Percentiles rank a stretch among this genome's conserved stretches.
These are phyloP conservation scores for Bertia moriformis DNA, from an alignment of 2,329 filamentous ascomycete species.

Conservation along the genomic window DNA sequence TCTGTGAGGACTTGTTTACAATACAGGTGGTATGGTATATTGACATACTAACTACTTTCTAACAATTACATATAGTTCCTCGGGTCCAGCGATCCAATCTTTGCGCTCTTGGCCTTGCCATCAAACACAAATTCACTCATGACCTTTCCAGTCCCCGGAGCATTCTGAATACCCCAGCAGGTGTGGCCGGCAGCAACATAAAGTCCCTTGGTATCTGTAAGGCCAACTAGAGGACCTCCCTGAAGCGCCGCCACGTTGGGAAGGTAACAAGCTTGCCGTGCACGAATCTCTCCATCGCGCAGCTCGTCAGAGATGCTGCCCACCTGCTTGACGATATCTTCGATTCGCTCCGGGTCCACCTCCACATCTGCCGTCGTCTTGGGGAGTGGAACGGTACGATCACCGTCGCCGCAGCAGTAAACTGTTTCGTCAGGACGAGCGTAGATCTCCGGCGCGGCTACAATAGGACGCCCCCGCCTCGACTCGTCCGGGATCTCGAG, in stretches of 20 bases:
- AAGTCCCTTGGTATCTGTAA: constrained; percentile 58
- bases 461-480: constrained; percentile 6
- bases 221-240: constrained; percentile 59
- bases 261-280: constrained; percentile 82
- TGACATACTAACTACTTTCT: background rate
- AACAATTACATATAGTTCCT: constrained; percentile 18
- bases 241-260: constrained; percentile 32
- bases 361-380: constrained; percentile 61
- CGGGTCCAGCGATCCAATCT: constrained; percentile 53
- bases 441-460: background rate
- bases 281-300: constrained; percentile 52
- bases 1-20: too few species aligned
- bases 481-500: background rate
- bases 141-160: constrained; percentile 69
- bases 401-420: constrained; percentile 46
- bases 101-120: constrained; percentile 52
- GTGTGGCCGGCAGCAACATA: constrained; percentile 82
- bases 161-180: constrained; percentile 97
- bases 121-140: constrained; percentile 71
- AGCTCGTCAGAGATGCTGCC: constrained; percentile 50
- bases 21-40: background rate
- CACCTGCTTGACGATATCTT: constrained; percentile 74
- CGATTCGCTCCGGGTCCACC: constrained; percentile 62
- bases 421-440: constrained; percentile 1
- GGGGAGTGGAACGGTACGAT: constrained; percentile 61